These are phyloP conservation scores for Platanthera zijinensis DNA, from an alignment of 106 monocot species.

Conservation along the genomic window DNA sequence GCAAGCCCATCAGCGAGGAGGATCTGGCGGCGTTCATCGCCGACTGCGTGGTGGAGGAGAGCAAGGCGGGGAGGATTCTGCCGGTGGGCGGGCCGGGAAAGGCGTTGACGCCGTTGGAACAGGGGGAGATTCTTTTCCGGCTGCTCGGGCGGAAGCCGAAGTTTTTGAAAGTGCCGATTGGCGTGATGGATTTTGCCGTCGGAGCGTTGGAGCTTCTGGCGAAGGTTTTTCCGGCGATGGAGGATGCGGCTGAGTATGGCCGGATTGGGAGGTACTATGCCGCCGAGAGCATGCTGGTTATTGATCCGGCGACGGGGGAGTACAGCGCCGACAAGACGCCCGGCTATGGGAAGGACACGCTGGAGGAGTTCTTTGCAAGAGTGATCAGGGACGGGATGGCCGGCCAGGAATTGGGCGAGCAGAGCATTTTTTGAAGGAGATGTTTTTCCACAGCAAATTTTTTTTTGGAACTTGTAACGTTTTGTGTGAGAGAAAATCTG, in stretches of 20 bases:
- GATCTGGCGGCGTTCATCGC: slow-evolving; percentile 82
- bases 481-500: no score
- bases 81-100: slow-evolving; percentile 85
- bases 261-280: slow-evolving; percentile 90
- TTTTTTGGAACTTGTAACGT: no score
- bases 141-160: slow-evolving; percentile 69
- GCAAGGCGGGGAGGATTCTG: slow-evolving; percentile 56
- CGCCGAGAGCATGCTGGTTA: slow-evolving; percentile 79
- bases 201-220: slow-evolving; percentile 52
- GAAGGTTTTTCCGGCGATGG: slow-evolving; percentile 51
- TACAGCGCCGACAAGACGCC: slow-evolving; percentile 84
- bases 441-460: no score
- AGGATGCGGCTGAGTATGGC: slow-evolving; percentile 86
- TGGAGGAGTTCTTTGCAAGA: slow-evolving; percentile 77
- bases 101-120: slow-evolving; percentile 81
- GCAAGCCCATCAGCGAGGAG: slow-evolving; percentile 93
- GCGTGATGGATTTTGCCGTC: slow-evolving; percentile 77
- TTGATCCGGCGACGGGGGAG: slow-evolving; percentile 76
- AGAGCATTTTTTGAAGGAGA: no score
- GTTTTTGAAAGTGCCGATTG: slow-evolving; percentile 85
- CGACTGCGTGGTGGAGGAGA: slow-evolving; percentile 64
- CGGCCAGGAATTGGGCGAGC: slow-evolving; percentile 43
- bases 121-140: slow-evolving; percentile 79
- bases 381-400: slow-evolving; percentile 85
- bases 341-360: slow-evolving; percentile 83